phyloP scores from a whole-genome alignment of 225 moss, liverwort and hornwort genomes.

The Anthoceros angustus region DNA sequence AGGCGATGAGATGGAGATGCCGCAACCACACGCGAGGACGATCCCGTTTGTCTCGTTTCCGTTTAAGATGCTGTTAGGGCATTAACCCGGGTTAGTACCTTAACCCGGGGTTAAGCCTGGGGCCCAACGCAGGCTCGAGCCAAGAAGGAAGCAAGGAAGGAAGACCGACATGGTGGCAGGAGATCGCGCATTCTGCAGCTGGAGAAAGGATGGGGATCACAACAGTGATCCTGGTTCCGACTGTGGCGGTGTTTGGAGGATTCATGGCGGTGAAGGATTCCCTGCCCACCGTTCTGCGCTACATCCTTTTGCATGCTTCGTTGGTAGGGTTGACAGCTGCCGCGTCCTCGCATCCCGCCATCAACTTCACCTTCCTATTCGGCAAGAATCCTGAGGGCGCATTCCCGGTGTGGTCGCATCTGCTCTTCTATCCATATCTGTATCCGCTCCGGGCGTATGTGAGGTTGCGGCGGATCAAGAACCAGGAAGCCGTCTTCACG shows the following conservation, averaged over 20 bases:
- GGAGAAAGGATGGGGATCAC: conserved; percentile 48
- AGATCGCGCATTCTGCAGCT: background rate
- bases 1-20: no score
- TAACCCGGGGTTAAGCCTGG: no score
- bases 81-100: no score
- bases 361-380: conserved; percentile 42
- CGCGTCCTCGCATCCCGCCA: conserved; percentile 41
- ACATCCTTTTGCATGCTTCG: conserved; percentile 56
- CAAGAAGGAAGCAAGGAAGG: no score
- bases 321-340: conserved; percentile 67
- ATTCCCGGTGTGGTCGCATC: conserved; percentile 66
- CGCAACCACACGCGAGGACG: no score
- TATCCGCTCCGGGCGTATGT: conserved; percentile 51
- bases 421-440: conserved; percentile 56
- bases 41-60: no score
- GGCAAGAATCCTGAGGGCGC: conserved; percentile 38
- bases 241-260: conserved; percentile 40
- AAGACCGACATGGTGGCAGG: background rate
- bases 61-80: no score
- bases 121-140: no score
- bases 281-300: conserved; percentile 27
- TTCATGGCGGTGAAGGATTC: conserved; percentile 31
- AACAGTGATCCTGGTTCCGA: conserved; percentile 39
- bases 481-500: conserved; percentile 44
- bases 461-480: conserved; percentile 36